Evolutionary conservation across 225 moss, liverwort and hornwort genomes (phyloP).

Genomic region (Rhytidiadelphus loreus): DNA sequence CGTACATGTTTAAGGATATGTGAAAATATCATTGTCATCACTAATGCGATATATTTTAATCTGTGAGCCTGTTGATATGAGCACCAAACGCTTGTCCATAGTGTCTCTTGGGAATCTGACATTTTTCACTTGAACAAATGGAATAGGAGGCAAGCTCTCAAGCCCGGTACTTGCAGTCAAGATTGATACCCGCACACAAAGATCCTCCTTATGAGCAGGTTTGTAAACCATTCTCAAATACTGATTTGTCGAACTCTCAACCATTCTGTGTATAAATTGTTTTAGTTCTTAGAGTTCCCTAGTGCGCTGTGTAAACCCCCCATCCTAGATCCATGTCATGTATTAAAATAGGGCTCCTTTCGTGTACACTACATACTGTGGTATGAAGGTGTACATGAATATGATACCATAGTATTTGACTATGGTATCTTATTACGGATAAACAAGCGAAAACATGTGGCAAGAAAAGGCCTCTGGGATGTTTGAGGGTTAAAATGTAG

Average conservation of each 20-base stretch:
- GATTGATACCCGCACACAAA: constrained; percentile 92
- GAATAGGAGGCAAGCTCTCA: constrained; percentile 92
- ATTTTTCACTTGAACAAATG: not conserved
- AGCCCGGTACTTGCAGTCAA: constrained; percentile 87
- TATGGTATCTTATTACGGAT: not conserved
- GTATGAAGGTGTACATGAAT: not conserved
- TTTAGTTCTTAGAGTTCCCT: not conserved
- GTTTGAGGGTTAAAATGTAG: not conserved
- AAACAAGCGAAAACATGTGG: not conserved
- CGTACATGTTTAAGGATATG: not conserved
- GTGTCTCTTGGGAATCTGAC: not conserved
- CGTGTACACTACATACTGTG: not conserved
- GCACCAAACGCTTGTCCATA: not conserved
- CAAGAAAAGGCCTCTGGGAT: not conserved
- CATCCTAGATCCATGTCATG: not conserved
- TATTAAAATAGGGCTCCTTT: not conserved
- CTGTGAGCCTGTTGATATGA: not conserved
- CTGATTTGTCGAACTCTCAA: not conserved
- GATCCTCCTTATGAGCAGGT: constrained; percentile 95
- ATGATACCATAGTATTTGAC: not conserved
- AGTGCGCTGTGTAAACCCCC: not conserved
- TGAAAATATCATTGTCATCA: not conserved
- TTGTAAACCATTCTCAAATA: not conserved
- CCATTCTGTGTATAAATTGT: not conserved
- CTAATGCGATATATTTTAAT: not conserved